Conservation (phyloP, 352 stramenopile species). For the Sclerospora graminicola region DNA sequence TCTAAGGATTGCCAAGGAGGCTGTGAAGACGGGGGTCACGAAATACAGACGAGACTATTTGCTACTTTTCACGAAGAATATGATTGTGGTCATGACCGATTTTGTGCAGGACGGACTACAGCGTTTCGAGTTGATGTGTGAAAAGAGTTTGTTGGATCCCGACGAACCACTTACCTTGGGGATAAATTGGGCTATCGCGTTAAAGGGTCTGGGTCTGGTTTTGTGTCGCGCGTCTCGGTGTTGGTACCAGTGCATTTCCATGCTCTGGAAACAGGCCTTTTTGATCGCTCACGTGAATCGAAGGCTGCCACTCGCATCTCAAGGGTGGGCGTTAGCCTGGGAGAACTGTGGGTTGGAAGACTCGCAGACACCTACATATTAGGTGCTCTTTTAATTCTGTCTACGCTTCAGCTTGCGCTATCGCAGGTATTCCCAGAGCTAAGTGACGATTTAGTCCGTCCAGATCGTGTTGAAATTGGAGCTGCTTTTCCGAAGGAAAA, state of each 20-base stretch:
- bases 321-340: conserved; percentile 55
- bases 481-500: conserved; percentile 52
- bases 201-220: conserved; percentile 36
- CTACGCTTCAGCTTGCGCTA: conserved; percentile 61
- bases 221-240: conserved; percentile 66
- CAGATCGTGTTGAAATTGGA: conserved; percentile 50
- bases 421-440: conserved; percentile 63
- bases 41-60: conserved; percentile 66
- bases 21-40: conserved; percentile 48
- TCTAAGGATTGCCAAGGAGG: conserved; percentile 54
- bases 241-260: conserved; percentile 73
- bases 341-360: conserved; percentile 49
- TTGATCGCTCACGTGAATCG: conserved; percentile 60
- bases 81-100: conserved; percentile 79
- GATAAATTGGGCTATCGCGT: conserved; percentile 60
- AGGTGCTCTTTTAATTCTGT: conserved; percentile 71
- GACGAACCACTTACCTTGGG: conserved; percentile 69
- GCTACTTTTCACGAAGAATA: conserved; percentile 70
- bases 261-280: conserved; percentile 65
- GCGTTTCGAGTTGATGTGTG: conserved; percentile 76
- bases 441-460: conserved; percentile 42
- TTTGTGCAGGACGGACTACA: conserved; percentile 75
- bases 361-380: conserved; percentile 75
- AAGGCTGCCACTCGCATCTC: conserved; percentile 33
- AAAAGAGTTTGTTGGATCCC: conserved; percentile 68